These are phyloP conservation scores for Zostera marina DNA, from an alignment of 116 monocot genomes.

Conservation along the genomic window DNA sequence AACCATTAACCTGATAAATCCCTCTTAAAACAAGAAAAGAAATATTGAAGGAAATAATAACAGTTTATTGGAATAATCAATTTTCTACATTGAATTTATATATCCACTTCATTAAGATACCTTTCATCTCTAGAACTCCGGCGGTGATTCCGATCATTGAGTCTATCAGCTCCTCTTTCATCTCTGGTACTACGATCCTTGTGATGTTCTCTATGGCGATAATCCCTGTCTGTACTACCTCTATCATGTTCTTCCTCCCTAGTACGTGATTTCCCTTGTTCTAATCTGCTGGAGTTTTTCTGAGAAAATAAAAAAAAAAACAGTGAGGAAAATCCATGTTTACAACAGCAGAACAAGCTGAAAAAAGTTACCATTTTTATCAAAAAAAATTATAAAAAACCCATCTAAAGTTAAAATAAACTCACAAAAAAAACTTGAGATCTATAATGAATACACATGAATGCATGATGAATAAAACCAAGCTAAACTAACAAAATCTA, in stretches of 20 bases:
- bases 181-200: slow-evolving; percentile 21
- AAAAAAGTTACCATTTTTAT: too few species aligned
- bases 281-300: slow-evolving; percentile 4
- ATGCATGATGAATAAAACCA: not conserved
- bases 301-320: slow-evolving; percentile 1
- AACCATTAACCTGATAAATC: not conserved
- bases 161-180: slow-evolving; percentile 14
- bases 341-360: too few species aligned
- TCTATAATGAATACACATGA: too few species aligned
- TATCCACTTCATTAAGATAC: slow-evolving; percentile 5
- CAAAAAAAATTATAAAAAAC: too few species aligned
- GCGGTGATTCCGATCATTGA: slow-evolving; percentile 11
- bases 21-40: not conserved
- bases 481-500: not conserved
- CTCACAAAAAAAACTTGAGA: too few species aligned
- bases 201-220: slow-evolving; percentile 12
- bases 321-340: not conserved
- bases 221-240: slow-evolving; percentile 13
- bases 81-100: too few species aligned
- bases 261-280: slow-evolving; percentile 8
- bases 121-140: slow-evolving; percentile 12
- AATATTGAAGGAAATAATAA: too few species aligned
- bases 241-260: slow-evolving; percentile 11
- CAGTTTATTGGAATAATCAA: too few species aligned
- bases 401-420: too few species aligned